Conservation (phyloP, 768 basidiomycete genomes). For the Russula abietina region DNA sequence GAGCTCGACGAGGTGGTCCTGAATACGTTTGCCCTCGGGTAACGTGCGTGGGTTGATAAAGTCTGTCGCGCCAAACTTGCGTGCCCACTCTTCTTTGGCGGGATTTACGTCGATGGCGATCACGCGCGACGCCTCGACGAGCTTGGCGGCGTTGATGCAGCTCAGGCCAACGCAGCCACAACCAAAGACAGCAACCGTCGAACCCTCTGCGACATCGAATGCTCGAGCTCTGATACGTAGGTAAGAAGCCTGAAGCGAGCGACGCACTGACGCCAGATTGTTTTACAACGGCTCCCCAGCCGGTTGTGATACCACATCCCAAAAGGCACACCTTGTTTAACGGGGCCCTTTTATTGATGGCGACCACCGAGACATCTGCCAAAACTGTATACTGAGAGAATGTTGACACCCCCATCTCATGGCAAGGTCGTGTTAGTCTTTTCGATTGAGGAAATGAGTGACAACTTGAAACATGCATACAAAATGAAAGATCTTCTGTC, state of each 20-base stretch:
- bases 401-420: constrained; percentile 95
- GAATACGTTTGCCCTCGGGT: constrained; percentile 75
- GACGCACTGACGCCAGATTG: constrained; percentile 75
- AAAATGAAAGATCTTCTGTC: constrained; percentile 85
- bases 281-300: constrained; percentile 93
- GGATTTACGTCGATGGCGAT: constrained; percentile 92
- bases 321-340: constrained; percentile 96
- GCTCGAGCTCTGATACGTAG: background rate
- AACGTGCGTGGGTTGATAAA: constrained; percentile 80
- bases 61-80: constrained; percentile 90
- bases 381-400: constrained; percentile 99
- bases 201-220: constrained; percentile 49
- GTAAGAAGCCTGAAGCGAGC: constrained; percentile 14
- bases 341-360: constrained; percentile 78
- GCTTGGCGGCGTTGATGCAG: constrained; percentile 71
- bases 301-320: constrained; percentile 96
- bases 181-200: constrained; percentile 91
- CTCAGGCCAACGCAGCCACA: constrained; percentile 96
- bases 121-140: constrained; percentile 78
- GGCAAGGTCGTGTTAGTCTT: background rate
- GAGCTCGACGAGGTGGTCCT: constrained; percentile 83
- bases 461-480: constrained; percentile 48
- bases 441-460: background rate
- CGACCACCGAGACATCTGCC: constrained; percentile 92
- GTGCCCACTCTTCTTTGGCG: constrained; percentile 79